phyloP scores from a whole-genome alignment of 2,329 filamentous ascomycete genomes.

The Aspergillus sp. region DNA sequence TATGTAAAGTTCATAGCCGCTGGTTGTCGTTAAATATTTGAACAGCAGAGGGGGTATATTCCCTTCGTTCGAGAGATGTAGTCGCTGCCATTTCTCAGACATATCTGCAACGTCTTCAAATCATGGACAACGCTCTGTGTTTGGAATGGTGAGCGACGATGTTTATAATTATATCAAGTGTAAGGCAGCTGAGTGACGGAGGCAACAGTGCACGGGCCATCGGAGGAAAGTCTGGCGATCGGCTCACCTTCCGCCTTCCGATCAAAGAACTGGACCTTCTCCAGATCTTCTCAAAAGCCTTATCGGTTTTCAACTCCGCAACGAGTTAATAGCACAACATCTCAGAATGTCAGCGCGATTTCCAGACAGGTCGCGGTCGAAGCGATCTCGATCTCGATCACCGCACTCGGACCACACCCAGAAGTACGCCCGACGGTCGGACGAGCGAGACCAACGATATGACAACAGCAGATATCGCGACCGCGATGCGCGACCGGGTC shows the following conservation, averaged over 20 bases:
- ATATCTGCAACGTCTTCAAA: slow-evolving; percentile 20
- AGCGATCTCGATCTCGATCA: slow-evolving; percentile 45
- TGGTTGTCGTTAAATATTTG: slow-evolving; percentile 32
- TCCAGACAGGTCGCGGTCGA: slow-evolving; percentile 34
- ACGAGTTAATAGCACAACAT: background rate
- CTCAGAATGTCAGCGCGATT: slow-evolving; percentile 35
- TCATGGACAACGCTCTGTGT: background rate
- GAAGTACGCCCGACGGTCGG: slow-evolving; percentile 36
- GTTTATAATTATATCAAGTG: slow-evolving; percentile 6
- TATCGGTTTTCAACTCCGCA: background rate
- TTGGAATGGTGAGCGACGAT: background rate
- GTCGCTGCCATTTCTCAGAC: slow-evolving; percentile 37
- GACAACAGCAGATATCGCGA: slow-evolving; percentile 24
- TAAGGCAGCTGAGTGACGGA: slow-evolving; percentile 8
- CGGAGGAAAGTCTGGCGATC: slow-evolving; percentile 24
- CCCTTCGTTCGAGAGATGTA: slow-evolving; percentile 27
- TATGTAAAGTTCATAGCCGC: slow-evolving; percentile 53
- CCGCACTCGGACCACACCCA: slow-evolving; percentile 42
- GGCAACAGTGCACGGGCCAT: slow-evolving; percentile 20
- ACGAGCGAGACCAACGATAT: slow-evolving; percentile 30
- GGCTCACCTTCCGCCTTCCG: slow-evolving; percentile 22
- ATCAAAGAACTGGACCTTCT: background rate
- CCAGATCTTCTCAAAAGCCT: slow-evolving; percentile 2
- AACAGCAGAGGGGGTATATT: slow-evolving; percentile 40
- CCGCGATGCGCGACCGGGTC: slow-evolving; percentile 21